Conservation (phyloP, 2,329 filamentous ascomycete species). For the Alternaria arborescens region DNA sequence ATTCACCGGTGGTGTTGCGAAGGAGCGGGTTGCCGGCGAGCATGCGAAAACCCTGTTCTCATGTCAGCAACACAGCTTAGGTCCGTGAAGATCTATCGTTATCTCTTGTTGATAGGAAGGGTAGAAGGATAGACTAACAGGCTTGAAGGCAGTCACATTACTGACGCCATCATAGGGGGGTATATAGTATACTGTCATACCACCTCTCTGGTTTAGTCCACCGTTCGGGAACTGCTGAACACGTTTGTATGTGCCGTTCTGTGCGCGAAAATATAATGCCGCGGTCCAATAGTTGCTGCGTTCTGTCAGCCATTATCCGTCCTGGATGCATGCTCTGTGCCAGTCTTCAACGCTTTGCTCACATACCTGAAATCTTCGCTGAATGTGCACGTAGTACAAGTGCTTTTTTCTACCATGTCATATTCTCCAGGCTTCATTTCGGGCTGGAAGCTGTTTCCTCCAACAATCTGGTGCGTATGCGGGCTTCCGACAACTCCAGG, state of each 20-base stretch:
- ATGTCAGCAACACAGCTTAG: background rate
- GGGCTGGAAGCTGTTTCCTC: slow-evolving; percentile 37
- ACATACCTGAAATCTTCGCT: slow-evolving; percentile 29
- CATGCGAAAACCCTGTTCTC: slow-evolving; percentile 55
- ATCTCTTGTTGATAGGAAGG: background rate
- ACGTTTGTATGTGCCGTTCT: slow-evolving; percentile 44
- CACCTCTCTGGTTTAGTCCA: slow-evolving; percentile 36
- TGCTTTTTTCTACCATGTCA: slow-evolving; percentile 30
- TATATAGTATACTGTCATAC: slow-evolving; percentile 46
- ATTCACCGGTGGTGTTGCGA: slow-evolving; percentile 40
- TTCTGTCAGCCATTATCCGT: background rate
- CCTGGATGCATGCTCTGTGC: too few species aligned
- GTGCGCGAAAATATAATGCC: slow-evolving; percentile 38
- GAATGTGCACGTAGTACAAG: slow-evolving; percentile 43
- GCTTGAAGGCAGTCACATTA: slow-evolving; percentile 38
- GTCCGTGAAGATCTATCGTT: background rate
- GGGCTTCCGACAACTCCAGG: slow-evolving; percentile 38
- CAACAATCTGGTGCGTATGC: slow-evolving; percentile 43
- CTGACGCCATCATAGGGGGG: slow-evolving; percentile 41
- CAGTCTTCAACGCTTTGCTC: background rate
- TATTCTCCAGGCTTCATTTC: slow-evolving; percentile 40
- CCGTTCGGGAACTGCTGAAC: slow-evolving; percentile 38
- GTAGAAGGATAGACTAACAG: slow-evolving; percentile 22
- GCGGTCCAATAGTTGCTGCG: slow-evolving; percentile 41
- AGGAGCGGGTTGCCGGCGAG: slow-evolving; percentile 53